Conservation (phyloP, 2,329 filamentous ascomycete genomes). For the Fusarium drepaniforme region DNA sequence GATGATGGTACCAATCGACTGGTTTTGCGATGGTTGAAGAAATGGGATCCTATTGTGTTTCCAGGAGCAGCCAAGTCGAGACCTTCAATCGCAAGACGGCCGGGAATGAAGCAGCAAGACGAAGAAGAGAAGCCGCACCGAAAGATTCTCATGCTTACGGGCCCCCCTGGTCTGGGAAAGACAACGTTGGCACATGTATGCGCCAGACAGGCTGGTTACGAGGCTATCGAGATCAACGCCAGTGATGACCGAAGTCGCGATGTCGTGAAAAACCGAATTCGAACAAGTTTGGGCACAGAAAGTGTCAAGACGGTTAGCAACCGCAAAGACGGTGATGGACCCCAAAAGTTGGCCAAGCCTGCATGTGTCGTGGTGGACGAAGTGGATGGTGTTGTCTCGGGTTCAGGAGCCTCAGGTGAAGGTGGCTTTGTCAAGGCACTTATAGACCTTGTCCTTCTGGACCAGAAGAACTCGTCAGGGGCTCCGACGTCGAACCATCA, state of each 20-base stretch:
- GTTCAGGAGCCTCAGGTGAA: conserved; percentile 82
- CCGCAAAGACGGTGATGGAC: conserved; percentile 63
- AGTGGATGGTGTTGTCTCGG: conserved; percentile 92
- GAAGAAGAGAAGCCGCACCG: conserved; percentile 82
- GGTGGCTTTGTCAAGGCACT: conserved; percentile 96
- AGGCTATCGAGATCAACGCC: conserved; percentile 96
- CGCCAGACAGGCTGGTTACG: conserved; percentile 94
- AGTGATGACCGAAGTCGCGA: conserved; percentile 93
- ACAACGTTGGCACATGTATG: conserved; percentile 97
- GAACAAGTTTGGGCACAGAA: conserved; percentile 93
- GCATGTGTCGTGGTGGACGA: conserved; percentile 97
- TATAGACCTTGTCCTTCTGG: conserved; percentile 87
- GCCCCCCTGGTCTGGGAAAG: conserved; percentile 93
- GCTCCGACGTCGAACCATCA: conserved; percentile 37
- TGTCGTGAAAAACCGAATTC: conserved; percentile 91
- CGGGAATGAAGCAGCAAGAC: conserved; percentile 56
- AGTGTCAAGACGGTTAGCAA: conserved; percentile 85
- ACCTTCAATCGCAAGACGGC: conserved; percentile 56
- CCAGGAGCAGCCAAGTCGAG: conserved; percentile 77
- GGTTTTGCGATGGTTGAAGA: conserved; percentile 93
- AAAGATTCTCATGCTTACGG: conserved; percentile 91
- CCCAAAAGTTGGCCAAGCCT: conserved; percentile 82
- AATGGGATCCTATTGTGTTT: conserved; percentile 94
- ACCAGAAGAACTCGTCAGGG: conserved; percentile 78
- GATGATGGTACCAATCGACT: conserved; percentile 93